Base-by-base conservation (phyloP, 805 yeast species). In the Cyberlindnera euphorbiae region DNA sequence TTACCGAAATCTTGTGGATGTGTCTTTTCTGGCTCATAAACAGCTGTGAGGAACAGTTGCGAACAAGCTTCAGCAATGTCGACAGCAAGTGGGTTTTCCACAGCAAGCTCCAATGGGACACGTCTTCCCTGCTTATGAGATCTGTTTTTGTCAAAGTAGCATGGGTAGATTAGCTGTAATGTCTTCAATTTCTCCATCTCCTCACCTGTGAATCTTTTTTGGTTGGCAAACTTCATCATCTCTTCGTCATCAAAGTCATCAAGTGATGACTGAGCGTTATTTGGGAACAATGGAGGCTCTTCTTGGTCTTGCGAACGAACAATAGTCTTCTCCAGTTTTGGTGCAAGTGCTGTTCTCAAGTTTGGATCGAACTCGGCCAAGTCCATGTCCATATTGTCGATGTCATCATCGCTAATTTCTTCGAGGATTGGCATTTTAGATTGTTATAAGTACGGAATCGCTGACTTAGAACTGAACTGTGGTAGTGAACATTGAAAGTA, bases 1-100 rank as follows among this genome's bases (percentile, higher is more conserved):
- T 90, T 90, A 47, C 97, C 95, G 73, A 82, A 93, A 62, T 90
- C 97, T 59, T 89, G 95, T 10, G 97, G 97, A 62, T 90, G 98
- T 1, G 82, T 61, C 63, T 88, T 93, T 41, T 82, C 86, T 42
- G 90, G 78, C 60, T 85, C 93, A 39, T 79, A 67, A 28, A 81
- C 66, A 26, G 62, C 59, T 4, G 52, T 44, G 19, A 64, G 40
- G 11, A 59, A 58, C 14, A 68, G 33, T 5, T 46, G 29, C 17
- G 60, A 54, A 32, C 73, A 69, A 34, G 95, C 97, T 49, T 87
- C 95, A 9, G 81, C 72, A 15, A 90, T 70, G 5, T 83, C 77
- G 52, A 79, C 79, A 2, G 96, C 97, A 45, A 90, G 64, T 6
- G 98, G 98, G 59, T 88, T 88, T 37, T 69, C 78, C 12, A 88